These are phyloP conservation scores for Persicaria tinctoria DNA, from an alignment of 148 eudicot species.

Conservation along the genomic window DNA sequence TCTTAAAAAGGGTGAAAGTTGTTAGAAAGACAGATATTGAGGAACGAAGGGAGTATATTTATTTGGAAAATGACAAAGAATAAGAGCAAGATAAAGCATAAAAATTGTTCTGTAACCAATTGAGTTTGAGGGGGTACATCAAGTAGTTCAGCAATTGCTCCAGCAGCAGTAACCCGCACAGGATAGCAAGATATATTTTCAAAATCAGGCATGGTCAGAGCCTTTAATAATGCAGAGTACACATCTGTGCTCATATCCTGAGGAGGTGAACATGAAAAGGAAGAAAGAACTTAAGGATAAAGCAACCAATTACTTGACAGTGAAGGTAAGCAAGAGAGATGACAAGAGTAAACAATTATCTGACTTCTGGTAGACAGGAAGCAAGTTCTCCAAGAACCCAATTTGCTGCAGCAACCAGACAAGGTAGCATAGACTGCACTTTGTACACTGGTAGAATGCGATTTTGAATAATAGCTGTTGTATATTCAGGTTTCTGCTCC, in stretches of 20 bases:
- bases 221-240: slow-evolving; percentile 56
- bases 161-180: slow-evolving; percentile 68
- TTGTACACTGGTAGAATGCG: slow-evolving; percentile 60
- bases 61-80: slow-evolving; percentile 1
- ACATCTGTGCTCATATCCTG: slow-evolving; percentile 63
- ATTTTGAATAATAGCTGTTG: slow-evolving; percentile 35
- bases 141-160: slow-evolving; percentile 58
- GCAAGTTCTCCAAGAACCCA: slow-evolving; percentile 86
- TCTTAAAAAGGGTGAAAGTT: too few species aligned
- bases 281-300: neutral
- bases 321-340: neutral
- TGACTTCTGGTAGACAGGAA: slow-evolving; percentile 64
- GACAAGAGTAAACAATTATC: slow-evolving; percentile 10
- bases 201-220: slow-evolving; percentile 46
- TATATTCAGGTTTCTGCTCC: slow-evolving; percentile 51
- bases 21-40: too few species aligned
- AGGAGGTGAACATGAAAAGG: slow-evolving; percentile 2
- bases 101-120: neutral
- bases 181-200: slow-evolving; percentile 52
- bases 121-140: slow-evolving; percentile 34
- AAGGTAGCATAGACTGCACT: slow-evolving; percentile 33
- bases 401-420: slow-evolving; percentile 64
- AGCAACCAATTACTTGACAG: slow-evolving; percentile 1
- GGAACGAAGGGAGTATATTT: neutral
- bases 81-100: slow-evolving; percentile 3